Conservation (phyloP, 148 eudicot genomes). For the Chenopodium album region DNA sequence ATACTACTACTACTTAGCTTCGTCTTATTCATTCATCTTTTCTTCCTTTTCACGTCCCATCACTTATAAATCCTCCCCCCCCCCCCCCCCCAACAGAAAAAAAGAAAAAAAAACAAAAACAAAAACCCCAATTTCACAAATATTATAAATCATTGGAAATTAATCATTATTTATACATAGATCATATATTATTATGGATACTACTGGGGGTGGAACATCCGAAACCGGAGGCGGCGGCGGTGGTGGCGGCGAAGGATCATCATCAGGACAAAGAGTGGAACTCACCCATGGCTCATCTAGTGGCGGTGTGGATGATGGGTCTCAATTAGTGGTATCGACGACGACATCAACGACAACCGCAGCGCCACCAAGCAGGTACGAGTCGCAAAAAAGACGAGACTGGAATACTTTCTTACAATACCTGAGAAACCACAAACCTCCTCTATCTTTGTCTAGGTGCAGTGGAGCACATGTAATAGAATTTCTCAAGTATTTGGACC, state of each 20-base stretch:
- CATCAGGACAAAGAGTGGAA: background rate
- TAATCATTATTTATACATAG: background rate
- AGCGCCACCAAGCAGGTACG: conserved; percentile 50
- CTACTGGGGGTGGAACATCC: background rate
- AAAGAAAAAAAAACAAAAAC: background rate
- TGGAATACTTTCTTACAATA: conserved; percentile 76
- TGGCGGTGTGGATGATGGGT: conserved; percentile 3
- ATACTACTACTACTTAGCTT: background rate
- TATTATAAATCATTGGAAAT: background rate
- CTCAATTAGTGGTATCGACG: background rate
- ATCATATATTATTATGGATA: background rate
- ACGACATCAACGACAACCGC: conserved; percentile 14
- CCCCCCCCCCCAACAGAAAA: too few species aligned
- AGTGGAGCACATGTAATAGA: conserved; percentile 79
- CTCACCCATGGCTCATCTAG: background rate
- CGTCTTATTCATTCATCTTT: conserved; percentile 29
- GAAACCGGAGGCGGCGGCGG: background rate
- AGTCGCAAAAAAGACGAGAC: conserved; percentile 71
- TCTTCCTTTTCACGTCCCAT: conserved; percentile 37
- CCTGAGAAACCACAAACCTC: conserved; percentile 69
- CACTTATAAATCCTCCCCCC: background rate
- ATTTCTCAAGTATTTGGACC: conserved; percentile 67
- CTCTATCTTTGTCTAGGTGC: conserved; percentile 53
- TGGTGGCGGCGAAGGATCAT: conserved; percentile 21
- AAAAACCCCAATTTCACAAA: background rate